A percentile compares a stretch with the other conserved stretches of the same genome.
Evolutionary conservation across 2,329 filamentous ascomycete genomes (phyloP).

Genomic region (Chrysoporthe puriensis): DNA sequence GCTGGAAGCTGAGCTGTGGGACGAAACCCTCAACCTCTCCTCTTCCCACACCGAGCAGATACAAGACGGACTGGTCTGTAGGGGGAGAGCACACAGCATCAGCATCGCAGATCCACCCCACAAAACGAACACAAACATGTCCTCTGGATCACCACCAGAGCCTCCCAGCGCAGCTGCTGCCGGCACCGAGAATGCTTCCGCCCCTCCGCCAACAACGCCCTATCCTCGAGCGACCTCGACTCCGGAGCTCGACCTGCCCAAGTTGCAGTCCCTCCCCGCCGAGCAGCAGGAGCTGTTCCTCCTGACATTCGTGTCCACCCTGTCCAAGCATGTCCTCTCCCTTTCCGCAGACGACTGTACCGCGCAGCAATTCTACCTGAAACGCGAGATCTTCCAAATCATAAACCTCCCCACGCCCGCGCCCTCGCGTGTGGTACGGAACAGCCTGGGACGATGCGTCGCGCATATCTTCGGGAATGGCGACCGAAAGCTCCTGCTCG

Average conservation of each 20-base stretch:
- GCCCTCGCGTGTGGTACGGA: conserved; percentile 85
- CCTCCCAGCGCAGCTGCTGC: conserved; percentile 34
- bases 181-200: conserved; percentile 35
- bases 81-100: conserved; percentile 22
- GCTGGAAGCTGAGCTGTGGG: conserved; percentile 22
- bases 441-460: conserved; percentile 84
- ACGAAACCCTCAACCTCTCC: conserved; percentile 12
- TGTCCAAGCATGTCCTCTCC: conserved; percentile 77
- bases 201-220: conserved; percentile 31
- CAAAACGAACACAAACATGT: conserved; percentile 25
- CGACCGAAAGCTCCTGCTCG: conserved; percentile 89
- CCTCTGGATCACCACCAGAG: conserved; percentile 29
- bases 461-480: conserved; percentile 81
- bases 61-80: conserved; percentile 12
- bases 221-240: conserved; percentile 42
- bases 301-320: conserved; percentile 81
- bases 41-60: conserved; percentile 9
- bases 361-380: conserved; percentile 86
- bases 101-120: not conserved
- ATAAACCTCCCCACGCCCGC: conserved; percentile 80
- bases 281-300: conserved; percentile 97
- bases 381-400: conserved; percentile 93
- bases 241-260: conserved; percentile 84
- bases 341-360: conserved; percentile 81
- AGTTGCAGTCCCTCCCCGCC: conserved; percentile 84